These are phyloP conservation scores for Cupressus sempervirens DNA, from an alignment of 75 land plant species.

Conservation along the genomic window DNA sequence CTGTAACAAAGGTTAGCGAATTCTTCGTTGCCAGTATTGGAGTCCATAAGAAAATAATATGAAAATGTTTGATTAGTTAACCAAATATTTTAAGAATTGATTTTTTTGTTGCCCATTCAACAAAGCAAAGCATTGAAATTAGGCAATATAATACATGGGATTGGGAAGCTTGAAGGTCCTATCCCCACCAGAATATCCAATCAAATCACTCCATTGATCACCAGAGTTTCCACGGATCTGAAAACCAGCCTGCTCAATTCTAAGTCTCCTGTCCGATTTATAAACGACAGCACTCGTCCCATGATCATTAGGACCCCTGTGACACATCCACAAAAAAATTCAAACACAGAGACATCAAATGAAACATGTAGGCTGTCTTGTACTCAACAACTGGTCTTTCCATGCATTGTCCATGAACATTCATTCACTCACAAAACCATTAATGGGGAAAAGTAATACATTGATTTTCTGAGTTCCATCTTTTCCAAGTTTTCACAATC, in stretches of 20 bases:
- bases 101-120: neutral
- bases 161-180: constrained; percentile 12
- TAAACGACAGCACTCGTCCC: constrained; percentile 16
- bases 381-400: neutral
- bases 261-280: constrained; percentile 41
- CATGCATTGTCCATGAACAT: constrained; percentile 1
- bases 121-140: neutral
- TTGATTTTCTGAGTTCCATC: neutral
- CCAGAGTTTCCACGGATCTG: constrained; percentile 47
- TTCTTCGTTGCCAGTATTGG: neutral
- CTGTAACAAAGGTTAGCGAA: neutral
- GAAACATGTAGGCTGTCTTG: constrained; percentile 14
- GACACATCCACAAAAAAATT: neutral
- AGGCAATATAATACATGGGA: constrained; percentile 12
- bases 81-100: neutral
- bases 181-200: constrained; percentile 13
- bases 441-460: neutral
- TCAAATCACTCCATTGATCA: constrained; percentile 61
- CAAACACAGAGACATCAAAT: constrained; percentile 9
- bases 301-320: neutral
- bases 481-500: neutral
- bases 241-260: constrained; percentile 42
- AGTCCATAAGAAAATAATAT: neutral
- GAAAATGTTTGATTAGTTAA: neutral
- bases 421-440: neutral